phyloP scores from a whole-genome alignment of 306 rosid species.

The Gillenia trifoliata region DNA sequence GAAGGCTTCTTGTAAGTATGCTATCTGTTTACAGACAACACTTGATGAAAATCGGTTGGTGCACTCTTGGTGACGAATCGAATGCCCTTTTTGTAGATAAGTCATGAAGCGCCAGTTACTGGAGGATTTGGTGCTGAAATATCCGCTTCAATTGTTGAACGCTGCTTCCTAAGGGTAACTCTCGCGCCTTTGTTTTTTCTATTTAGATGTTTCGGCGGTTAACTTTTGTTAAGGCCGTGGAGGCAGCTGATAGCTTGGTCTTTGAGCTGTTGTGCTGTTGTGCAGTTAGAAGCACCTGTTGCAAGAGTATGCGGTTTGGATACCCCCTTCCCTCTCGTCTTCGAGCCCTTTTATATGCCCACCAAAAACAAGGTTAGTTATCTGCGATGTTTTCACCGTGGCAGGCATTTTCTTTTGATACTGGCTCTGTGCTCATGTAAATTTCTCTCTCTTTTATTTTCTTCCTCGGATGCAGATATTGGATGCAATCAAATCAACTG shows the following conservation, averaged over 20 bases:
- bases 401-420: background rate
- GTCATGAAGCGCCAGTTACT: constrained; percentile 97
- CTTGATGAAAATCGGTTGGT: background rate
- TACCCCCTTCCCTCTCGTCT: constrained; percentile 95
- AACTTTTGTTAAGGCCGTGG: background rate
- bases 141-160: constrained; percentile 80
- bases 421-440: background rate
- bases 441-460: background rate
- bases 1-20: constrained; percentile 84
- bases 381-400: background rate
- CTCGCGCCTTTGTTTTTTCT: background rate
- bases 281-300: constrained; percentile 88
- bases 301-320: constrained; percentile 91
- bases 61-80: constrained; percentile 12
- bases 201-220: background rate
- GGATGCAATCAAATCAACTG: constrained; percentile 90
- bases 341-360: constrained; percentile 97
- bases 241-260: constrained; percentile 3
- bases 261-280: background rate
- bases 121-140: constrained; percentile 99
- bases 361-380: constrained; percentile 75
- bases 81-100: constrained; percentile 46
- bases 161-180: constrained; percentile 90
- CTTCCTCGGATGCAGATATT: constrained; percentile 60
- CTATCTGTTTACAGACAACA: constrained; percentile 3